A percentile compares a stretch with the other conserved stretches of the same genome.
Conservation (phyloP, 2,329 filamentous ascomycete genomes). For the Talaromyces sp. region DNA sequence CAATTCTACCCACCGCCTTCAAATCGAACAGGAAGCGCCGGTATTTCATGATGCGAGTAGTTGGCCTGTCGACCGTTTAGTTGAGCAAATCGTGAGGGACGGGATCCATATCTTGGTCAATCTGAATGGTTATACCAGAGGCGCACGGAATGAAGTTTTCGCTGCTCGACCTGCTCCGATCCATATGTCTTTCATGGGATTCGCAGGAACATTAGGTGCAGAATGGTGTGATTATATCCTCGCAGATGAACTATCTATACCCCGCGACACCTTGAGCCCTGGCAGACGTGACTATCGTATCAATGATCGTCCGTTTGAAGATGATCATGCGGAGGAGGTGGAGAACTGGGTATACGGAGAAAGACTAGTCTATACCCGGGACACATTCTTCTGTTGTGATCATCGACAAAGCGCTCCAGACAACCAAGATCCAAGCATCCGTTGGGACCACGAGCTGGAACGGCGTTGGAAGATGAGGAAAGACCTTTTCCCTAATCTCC, state of each 20-base stretch:
- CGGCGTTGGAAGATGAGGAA: constrained; percentile 90
- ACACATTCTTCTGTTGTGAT: constrained; percentile 98
- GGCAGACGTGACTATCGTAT: constrained; percentile 70
- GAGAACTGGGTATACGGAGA: constrained; percentile 93
- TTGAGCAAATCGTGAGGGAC: constrained; percentile 80
- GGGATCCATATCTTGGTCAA: constrained; percentile 93
- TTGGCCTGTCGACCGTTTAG: constrained; percentile 79
- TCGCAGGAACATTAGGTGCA: constrained; percentile 88
- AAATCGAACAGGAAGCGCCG: constrained; percentile 89
- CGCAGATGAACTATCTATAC: constrained; percentile 82
- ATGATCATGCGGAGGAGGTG: constrained; percentile 62
- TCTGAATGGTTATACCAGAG: constrained; percentile 94
- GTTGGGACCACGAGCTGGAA: constrained; percentile 78
- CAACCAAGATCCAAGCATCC: constrained; percentile 58
- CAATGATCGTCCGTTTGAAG: constrained; percentile 59
- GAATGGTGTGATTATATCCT: constrained; percentile 99
- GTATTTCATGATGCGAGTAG: constrained; percentile 82
- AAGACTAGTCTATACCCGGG: constrained; percentile 89
- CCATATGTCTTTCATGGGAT: constrained; percentile 99
- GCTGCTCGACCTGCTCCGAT: constrained; percentile 90
- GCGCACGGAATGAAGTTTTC: constrained; percentile 96
- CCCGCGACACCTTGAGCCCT: constrained; percentile 72
- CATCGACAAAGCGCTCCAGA: constrained; percentile 86
- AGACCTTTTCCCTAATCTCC: constrained; percentile 76
- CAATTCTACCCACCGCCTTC: constrained; percentile 77